Evolutionary conservation across 2,329 filamentous ascomycete genomes (phyloP), one percentile per base, ranked within the genome.

Genomic region (Neofusicoccum parvum): DNA sequence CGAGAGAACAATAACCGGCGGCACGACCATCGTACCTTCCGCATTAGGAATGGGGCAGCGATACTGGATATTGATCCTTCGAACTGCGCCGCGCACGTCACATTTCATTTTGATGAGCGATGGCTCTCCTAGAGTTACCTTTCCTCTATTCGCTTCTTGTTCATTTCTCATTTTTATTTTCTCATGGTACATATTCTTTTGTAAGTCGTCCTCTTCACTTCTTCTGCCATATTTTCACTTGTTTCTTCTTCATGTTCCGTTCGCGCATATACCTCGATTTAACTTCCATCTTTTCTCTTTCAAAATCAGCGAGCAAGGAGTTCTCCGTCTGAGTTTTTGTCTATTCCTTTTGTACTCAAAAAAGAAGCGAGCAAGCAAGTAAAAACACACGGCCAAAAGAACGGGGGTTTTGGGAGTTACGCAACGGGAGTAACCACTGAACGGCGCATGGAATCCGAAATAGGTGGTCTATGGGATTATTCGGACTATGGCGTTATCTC

Each of bases 21-120:
- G 43, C 43, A 45, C 41, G 48, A 48, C 10, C 41, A 48, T 48
- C 56, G 56, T 60, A 60, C 56, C 56, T 60, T 48, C 56, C 43
- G 11, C 7, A 60, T 60, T 48, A n/a, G 56, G 56, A 60, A 46
- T 60, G 56, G 56, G 43, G n/a, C 56, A 37, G 34, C 43, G 56
- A 60, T 48, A 48, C 32, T 60, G 56, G 56, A 60, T 60, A 60
- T 60, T 60, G 56, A 60, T 60, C 56, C 56, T 48, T 9, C 56
- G 15, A 20, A 46, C 56, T 60, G 43, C 41, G 43, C 56, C 56
- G 43, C 17, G 56, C 56, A 60, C 56, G 56, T 36, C 43, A 60
- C 56, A 34, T 27, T 48, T 17, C 11, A 32, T 17, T 32, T 36
- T 37, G 43, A 60, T 60, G 56, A 48, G 41, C 23, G 27, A 48